Conservation (phyloP, 768 basidiomycete species). For the Lentinula lateritia region DNA sequence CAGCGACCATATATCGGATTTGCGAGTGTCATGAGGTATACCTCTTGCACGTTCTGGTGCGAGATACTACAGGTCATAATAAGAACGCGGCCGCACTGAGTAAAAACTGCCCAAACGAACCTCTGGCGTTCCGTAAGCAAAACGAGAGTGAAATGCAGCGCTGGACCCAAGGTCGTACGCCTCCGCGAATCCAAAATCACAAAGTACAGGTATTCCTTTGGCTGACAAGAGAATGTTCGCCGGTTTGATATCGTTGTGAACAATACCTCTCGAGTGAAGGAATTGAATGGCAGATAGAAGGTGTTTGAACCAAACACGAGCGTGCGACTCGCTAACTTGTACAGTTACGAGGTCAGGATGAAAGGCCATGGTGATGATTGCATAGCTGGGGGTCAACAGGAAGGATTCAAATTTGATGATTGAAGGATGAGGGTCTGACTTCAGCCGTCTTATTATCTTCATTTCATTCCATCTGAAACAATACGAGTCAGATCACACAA, state of each 20-base stretch:
- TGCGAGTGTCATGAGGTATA: conserved; percentile 86
- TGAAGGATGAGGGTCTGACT: conserved; percentile 82
- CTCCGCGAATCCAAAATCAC: conserved; percentile 97
- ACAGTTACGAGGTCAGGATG: conserved; percentile 86
- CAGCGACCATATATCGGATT: conserved; percentile 84
- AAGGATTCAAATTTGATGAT: conserved; percentile 93
- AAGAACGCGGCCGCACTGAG: not conserved
- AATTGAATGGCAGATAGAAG: conserved; percentile 82
- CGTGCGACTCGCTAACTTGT: conserved; percentile 74
- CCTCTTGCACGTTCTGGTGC: conserved; percentile 90
- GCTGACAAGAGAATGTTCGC: conserved; percentile 87
- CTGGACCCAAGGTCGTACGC: conserved; percentile 61
- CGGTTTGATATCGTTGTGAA: conserved; percentile 94
- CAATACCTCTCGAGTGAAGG: conserved; percentile 76
- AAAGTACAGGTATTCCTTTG: conserved; percentile 77
- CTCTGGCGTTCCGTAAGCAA: conserved; percentile 90
- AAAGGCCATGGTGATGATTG: conserved; percentile 88
- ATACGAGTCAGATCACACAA: not conserved
- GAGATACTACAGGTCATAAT: conserved; percentile 58
- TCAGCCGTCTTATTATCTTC: conserved; percentile 58
- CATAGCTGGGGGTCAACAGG: conserved; percentile 87
- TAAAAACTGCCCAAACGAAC: conserved; percentile 30
- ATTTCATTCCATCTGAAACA: conserved; percentile 87
- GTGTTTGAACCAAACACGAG: conserved; percentile 76
- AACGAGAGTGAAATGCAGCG: conserved; percentile 74